phyloP scores from a whole-genome alignment of 306 rosid genomes.

The Quercus suber region DNA sequence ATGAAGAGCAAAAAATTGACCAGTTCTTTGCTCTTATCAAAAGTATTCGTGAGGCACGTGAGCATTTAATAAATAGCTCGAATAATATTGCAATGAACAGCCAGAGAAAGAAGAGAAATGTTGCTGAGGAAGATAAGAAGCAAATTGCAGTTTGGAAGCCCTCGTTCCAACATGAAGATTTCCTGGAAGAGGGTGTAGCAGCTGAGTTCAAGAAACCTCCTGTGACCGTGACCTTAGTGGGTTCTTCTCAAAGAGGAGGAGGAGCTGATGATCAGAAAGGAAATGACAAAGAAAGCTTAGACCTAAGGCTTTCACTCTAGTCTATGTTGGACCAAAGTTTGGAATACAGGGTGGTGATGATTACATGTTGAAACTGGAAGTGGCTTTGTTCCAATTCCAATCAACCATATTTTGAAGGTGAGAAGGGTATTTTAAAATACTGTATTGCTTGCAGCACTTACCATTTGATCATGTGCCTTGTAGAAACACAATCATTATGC shows the following conservation, averaged over 20 bases:
- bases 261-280: background rate
- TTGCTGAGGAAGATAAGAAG: background rate
- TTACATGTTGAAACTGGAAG: too few species aligned
- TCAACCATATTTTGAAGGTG: too few species aligned
- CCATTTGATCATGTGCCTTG: background rate
- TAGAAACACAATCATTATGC: background rate
- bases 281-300: slow-evolving; percentile 23
- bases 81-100: background rate
- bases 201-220: background rate
- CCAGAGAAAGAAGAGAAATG: background rate
- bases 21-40: slow-evolving; percentile 45
- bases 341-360: too few species aligned
- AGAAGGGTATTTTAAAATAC: too few species aligned
- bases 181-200: slow-evolving; percentile 27
- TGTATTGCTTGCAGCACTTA: too few species aligned
- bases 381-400: too few species aligned
- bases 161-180: slow-evolving; percentile 48
- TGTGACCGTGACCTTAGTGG: background rate
- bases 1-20: slow-evolving; percentile 48
- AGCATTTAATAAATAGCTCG: slow-evolving; percentile 26
- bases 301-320: slow-evolving; percentile 43
- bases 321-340: background rate
- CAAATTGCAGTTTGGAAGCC: slow-evolving; percentile 46
- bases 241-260: background rate
- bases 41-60: slow-evolving; percentile 50